Percentiles rank a stretch among this genome's conserved stretches.
phyloP scores from a whole-genome alignment of 441 rosid species.

The Raphanus hybrid region DNA sequence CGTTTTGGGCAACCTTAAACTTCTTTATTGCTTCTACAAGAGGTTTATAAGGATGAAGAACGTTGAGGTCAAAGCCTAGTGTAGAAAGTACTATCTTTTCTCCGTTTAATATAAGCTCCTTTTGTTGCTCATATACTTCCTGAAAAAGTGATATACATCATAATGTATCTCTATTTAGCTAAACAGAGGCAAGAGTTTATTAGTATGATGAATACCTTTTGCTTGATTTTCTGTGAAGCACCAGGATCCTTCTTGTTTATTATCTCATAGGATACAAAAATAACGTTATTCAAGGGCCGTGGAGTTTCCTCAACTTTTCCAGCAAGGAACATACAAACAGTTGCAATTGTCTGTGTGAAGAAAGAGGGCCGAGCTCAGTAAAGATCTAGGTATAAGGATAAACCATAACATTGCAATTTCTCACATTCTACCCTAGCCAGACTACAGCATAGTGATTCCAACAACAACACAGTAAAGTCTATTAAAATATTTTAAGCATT shows the following conservation, averaged over 20 bases:
- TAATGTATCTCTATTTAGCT: too few species aligned
- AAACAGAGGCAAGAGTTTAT: too few species aligned
- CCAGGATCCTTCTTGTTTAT: slow-evolving; percentile 70
- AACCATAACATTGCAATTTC: background rate
- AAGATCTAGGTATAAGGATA: slow-evolving; percentile 14
- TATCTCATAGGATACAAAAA: slow-evolving; percentile 71
- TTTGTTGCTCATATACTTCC: slow-evolving; percentile 96
- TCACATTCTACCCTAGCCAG: slow-evolving; percentile 30
- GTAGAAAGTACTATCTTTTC: slow-evolving; percentile 94
- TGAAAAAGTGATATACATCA: slow-evolving; percentile 42
- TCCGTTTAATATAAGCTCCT: slow-evolving; percentile 80
- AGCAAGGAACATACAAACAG: slow-evolving; percentile 79
- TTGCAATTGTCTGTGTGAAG: slow-evolving; percentile 61
- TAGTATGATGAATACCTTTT: slow-evolving; percentile 66
- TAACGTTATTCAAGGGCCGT: slow-evolving; percentile 71
- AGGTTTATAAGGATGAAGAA: slow-evolving; percentile 93
- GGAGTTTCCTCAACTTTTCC: slow-evolving; percentile 85
- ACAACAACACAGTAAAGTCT: slow-evolving; percentile 15
- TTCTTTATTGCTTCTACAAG: slow-evolving; percentile 97
- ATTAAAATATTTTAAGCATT: background rate
- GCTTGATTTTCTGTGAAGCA: slow-evolving; percentile 69
- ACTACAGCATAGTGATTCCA: slow-evolving; percentile 21
- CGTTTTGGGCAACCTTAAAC: slow-evolving; percentile 93
- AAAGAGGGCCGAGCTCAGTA: slow-evolving; percentile 5
- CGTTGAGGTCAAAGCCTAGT: slow-evolving; percentile 86